Evolutionary conservation across 179 eudicot species (phyloP), one percentile per base, ranked within the genome.

Genomic region (Dionaea muscipula): DNA sequence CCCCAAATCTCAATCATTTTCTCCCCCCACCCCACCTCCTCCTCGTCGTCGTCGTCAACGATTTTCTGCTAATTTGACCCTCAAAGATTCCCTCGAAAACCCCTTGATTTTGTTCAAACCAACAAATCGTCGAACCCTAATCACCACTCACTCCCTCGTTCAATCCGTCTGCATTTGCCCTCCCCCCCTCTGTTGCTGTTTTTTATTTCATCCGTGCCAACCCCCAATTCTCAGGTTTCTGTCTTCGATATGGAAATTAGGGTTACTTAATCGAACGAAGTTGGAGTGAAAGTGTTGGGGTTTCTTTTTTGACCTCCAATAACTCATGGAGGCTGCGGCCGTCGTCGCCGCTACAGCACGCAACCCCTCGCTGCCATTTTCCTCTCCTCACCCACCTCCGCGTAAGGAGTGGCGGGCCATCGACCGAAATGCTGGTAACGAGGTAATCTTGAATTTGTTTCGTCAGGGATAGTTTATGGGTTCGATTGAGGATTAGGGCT

Each of bases 341-440:
- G 68, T 69, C 45, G 82, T 67, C 28, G 63, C 72, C 53, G 80
- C 76, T 44, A 79, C 68, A 52, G 80, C 67, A 18, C 78, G 83
- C 56, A 83, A 86, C 55, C 78, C 72, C 59, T 68, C 82, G 60
- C 54, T 80, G 47, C 65, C 82, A 56, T 56, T 73, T 62, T 35
- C 65, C 45, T 60, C 75, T 11, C 53, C 85, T 36, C 78, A 69
- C 6, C 65, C 82, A 46, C 64, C 86, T 53, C 67, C 86, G 24
- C 83, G 94, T 16, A 87, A 81, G 53, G 94, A 84, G 70, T 82
- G 96, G 94, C 85, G 94, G 26, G 80, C 55, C 51, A 87, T 84
- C 26, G 75, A 55, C 47, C 80, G 86, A 16, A 75, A 53, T 65
- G 63, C 77, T 16, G 71, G 66, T 4, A 71, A 46, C 61, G 88